These are phyloP conservation scores for Trebouxia gelatinosa DNA, from an alignment of 163 green algal species.

Conservation along the genomic window DNA sequence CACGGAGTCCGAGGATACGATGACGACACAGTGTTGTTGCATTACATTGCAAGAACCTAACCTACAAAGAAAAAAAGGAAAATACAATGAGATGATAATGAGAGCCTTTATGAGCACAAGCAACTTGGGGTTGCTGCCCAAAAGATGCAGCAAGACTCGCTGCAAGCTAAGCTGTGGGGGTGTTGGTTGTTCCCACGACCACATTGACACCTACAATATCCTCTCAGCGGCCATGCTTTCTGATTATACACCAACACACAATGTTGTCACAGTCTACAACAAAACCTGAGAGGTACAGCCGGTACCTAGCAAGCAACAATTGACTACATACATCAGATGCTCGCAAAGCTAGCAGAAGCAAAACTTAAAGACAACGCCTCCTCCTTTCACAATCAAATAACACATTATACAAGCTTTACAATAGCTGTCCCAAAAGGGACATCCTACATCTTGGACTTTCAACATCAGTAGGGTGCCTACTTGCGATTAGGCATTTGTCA, in stretches of 20 bases:
- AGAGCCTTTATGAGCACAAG: conserved; percentile 23
- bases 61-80: conserved; percentile 25
- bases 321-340: conserved; percentile 18
- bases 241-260: conserved; percentile 21
- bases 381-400: conserved; percentile 23
- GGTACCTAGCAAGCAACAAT: conserved; percentile 14
- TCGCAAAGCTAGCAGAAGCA: conserved; percentile 19
- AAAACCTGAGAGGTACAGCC: conserved; percentile 9
- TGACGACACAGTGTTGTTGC: conserved; percentile 18
- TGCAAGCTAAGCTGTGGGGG: conserved; percentile 16
- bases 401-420: conserved; percentile 23
- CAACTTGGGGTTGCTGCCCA: conserved; percentile 14
- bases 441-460: conserved; percentile 22
- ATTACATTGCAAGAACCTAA: conserved; percentile 22
- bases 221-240: conserved; percentile 16
- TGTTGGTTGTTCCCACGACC: conserved; percentile 3
- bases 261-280: conserved; percentile 5
- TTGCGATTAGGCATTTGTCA: conserved; percentile 18
- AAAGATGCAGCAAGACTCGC: conserved; percentile 21
- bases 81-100: conserved; percentile 20
- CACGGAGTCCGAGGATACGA: conserved; percentile 1
- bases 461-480: conserved; percentile 20
- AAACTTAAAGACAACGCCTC: conserved; percentile 13
- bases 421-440: conserved; percentile 14
- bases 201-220: conserved; percentile 21